Conservation (phyloP, 2,329 filamentous ascomycete genomes). For the Furcasterigmium furcatum region DNA sequence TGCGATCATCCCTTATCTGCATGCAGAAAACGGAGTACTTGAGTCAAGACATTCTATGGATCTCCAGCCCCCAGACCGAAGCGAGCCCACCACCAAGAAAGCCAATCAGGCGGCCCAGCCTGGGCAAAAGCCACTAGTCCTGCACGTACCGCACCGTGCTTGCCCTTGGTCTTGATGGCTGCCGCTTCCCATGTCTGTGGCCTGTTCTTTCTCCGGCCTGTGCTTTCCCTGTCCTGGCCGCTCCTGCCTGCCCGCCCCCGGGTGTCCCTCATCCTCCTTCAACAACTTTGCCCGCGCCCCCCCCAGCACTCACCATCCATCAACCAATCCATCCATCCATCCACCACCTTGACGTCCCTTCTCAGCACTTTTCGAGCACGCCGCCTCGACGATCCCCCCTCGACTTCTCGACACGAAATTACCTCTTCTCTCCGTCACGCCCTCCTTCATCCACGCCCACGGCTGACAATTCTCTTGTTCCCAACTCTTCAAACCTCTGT, state of each 20-base stretch:
- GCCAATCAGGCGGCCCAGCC: not conserved
- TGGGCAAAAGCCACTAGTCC: not conserved
- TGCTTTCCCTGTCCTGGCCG: not conserved
- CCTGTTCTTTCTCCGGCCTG: not conserved
- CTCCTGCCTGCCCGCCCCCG: not conserved
- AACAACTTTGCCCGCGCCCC: slow-evolving; percentile 3
- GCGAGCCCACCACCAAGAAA: slow-evolving; percentile 1
- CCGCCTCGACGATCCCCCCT: not conserved
- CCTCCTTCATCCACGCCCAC: not conserved
- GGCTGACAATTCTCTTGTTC: not conserved
- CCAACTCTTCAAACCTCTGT: not conserved
- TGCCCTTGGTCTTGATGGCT: not conserved
- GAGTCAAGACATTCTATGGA: not conserved
- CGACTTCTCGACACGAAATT: not conserved
- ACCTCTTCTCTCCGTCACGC: not conserved
- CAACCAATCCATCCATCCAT: not conserved
- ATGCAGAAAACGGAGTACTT: not conserved
- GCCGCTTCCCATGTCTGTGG: slow-evolving; percentile 3
- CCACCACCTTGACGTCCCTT: not conserved
- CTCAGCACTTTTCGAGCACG: not conserved
- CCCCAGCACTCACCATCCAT: slow-evolving; percentile 1
- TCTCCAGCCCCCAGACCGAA: slow-evolving; percentile 1
- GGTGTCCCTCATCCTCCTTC: slow-evolving; percentile 2
- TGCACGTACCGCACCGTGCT: not conserved
- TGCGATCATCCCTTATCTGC: not conserved